Conservation (phyloP, 257 asterid species). For the Osmanthus fragrans region DNA sequence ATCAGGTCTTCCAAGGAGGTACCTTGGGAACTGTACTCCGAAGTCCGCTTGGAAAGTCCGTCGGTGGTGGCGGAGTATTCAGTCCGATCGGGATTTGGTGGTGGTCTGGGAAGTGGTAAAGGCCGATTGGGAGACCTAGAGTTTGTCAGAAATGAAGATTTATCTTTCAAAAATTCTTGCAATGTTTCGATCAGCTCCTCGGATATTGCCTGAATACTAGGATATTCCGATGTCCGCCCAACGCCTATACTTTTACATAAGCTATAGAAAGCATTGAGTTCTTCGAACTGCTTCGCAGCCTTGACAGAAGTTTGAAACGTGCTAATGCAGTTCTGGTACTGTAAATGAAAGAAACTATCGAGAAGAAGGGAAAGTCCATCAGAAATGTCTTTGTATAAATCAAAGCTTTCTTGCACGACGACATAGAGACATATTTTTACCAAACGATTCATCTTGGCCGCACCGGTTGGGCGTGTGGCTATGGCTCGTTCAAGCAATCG, state of each 20-base stretch:
- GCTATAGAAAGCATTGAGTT: conserved; percentile 55
- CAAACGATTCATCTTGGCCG: conserved; percentile 52
- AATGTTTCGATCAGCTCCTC: conserved; percentile 70
- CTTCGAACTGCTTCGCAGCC: conserved; percentile 71
- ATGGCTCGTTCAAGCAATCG: conserved; percentile 72
- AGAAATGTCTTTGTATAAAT: conserved; percentile 67
- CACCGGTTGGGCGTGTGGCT: conserved; percentile 73
- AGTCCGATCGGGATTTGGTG: conserved; percentile 23
- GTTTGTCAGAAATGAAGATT: conserved; percentile 58
- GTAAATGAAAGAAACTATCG: conserved; percentile 69
- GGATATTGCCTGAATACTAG: conserved; percentile 56
- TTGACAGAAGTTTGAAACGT: conserved; percentile 74
- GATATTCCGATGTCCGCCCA: conserved; percentile 71
- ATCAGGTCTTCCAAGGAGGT: conserved; percentile 73
- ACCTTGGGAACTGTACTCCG: conserved; percentile 50
- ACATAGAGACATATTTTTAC: conserved; percentile 62
- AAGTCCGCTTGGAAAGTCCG: conserved; percentile 35
- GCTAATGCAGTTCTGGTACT: conserved; percentile 57
- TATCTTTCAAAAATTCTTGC: conserved; percentile 74
- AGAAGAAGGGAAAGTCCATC: conserved; percentile 68
- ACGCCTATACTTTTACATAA: conserved; percentile 63
- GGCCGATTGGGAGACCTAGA: conserved; percentile 31
- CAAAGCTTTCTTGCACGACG: conserved; percentile 76
- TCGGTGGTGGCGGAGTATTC: conserved; percentile 47
- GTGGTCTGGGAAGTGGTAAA: conserved; percentile 28